Evolutionary conservation across 1,284 basidiomycete genomes (phyloP), one percentile per base, ranked within the genome.

Genomic region (Heterobasidion parviporum): DNA sequence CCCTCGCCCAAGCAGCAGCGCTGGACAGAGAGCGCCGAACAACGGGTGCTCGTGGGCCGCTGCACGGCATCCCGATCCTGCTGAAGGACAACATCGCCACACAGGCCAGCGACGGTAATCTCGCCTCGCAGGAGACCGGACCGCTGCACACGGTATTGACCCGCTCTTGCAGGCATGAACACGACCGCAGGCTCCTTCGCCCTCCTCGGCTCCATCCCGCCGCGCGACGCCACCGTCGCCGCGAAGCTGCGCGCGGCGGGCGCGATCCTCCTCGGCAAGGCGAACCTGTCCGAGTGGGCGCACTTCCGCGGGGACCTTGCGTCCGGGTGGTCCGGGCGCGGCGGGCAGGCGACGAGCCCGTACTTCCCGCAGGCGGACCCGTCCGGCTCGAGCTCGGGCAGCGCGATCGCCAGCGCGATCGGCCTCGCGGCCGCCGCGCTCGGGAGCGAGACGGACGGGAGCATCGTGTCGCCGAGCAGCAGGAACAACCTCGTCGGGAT

Each of bases 1-100:
- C 83, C 2, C 63, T 86, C 8, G 61, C 63, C 16, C 73, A 82
- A 64, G 83, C 83, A 12, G 73, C 72, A 0, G 69, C 63, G 1
- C 66, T 86, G 8, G 87, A 89, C 57, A 57, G 59, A 1, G 85
- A 87, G 61, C 71, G 85, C 8, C 68, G 68, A 35, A 38, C 57
- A 2, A 72, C 64, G 1, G 80, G 81, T 0, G 68, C 74, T 6
- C 72, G 83, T 14, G 74, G 83, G 26, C 65, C 68, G 0, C 66
- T 89, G 41, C 86, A 89, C 62, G 87, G 87, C 0, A 87, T 89
- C 33, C 87, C 87, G 0, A 74, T 89, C 43, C 68, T 89, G 4
- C 60, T 89, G 51, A 89, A 89, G 68, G 85, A 87, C 64, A 87
- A 86, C 62, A 85, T 86, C 36, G 83, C 76, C 0, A 75, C 75